Evolutionary conservation across 208 protist species (phyloP).

Genomic region (Leishmania lainsoni): DNA sequence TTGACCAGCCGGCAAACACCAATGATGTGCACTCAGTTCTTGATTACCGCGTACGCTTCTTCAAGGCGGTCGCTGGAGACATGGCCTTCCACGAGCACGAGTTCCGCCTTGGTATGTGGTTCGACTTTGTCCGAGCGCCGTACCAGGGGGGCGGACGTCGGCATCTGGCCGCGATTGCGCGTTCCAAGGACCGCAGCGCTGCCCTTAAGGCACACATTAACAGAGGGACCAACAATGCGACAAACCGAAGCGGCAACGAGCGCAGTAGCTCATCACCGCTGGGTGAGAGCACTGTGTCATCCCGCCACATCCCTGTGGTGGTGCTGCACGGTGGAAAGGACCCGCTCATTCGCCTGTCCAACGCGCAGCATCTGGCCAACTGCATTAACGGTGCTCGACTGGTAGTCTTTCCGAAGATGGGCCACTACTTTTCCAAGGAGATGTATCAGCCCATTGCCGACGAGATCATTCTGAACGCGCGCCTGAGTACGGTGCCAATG

Average conservation of each 20-base stretch:
- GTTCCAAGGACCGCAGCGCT: conserved; percentile 28
- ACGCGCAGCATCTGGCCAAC: conserved; percentile 62
- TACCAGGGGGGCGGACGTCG: conserved; percentile 30
- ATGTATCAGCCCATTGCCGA: conserved; percentile 39
- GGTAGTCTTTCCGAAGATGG: conserved; percentile 71
- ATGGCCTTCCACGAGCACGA: conserved; percentile 39
- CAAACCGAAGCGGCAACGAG: not conserved
- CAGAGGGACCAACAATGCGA: conserved; percentile 21
- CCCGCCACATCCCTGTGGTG: conserved; percentile 43
- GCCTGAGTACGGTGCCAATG: conserved; percentile 6
- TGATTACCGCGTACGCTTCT: conserved; percentile 59
- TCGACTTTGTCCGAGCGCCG: conserved; percentile 27
- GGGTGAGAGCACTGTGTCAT: conserved; percentile 43
- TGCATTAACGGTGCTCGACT: conserved; percentile 51
- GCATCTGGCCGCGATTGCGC: conserved; percentile 44
- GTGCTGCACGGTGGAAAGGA: conserved; percentile 79
- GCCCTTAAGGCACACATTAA: conserved; percentile 39
- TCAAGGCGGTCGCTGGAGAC: conserved; percentile 33
- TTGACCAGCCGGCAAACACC: conserved; percentile 47
- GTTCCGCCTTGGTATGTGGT: conserved; percentile 40
- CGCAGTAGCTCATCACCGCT: conserved; percentile 16
- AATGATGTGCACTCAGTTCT: conserved; percentile 47
- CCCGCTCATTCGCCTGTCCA: conserved; percentile 52
- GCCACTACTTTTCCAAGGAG: conserved; percentile 72
- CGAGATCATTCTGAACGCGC: conserved; percentile 57